phyloP scores from a whole-genome alignment of 768 basidiomycete species.

The Phaffia australis region DNA sequence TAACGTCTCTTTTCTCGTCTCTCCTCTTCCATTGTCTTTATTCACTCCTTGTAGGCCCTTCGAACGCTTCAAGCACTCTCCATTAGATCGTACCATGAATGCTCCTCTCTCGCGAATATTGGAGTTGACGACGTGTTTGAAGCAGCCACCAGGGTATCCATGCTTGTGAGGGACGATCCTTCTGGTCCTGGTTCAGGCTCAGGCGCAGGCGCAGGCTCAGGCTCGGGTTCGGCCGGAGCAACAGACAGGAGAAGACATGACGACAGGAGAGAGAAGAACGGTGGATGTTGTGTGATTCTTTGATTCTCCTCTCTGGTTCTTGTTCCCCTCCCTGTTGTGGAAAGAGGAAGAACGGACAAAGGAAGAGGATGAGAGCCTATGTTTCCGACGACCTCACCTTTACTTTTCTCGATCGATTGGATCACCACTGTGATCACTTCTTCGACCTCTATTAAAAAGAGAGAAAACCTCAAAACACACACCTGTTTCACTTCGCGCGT shows the following conservation, averaged over 20 bases:
- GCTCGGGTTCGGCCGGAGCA: neutral
- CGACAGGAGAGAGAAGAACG: constrained; percentile 1
- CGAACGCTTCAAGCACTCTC: constrained; percentile 15
- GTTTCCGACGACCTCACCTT: too few relatives aligned
- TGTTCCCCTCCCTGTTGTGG: too few relatives aligned
- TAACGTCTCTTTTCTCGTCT: constrained; percentile 29
- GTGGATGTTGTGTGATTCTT: constrained; percentile 22
- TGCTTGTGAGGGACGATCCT: constrained; percentile 73
- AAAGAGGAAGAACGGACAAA: too few relatives aligned
- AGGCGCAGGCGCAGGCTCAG: neutral
- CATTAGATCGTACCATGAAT: constrained; percentile 49
- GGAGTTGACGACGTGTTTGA: constrained; percentile 97
- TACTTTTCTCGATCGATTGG: too few relatives aligned
- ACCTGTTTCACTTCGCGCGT: too few relatives aligned
- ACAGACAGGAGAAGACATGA: neutral
- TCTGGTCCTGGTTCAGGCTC: neutral
- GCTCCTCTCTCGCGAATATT: constrained; percentile 54
- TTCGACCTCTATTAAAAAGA: too few relatives aligned
- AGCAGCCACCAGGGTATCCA: constrained; percentile 88
- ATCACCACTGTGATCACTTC: too few relatives aligned
- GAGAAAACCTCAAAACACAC: too few relatives aligned
- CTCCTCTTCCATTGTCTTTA: neutral
- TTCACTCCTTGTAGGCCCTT: constrained; percentile 4
- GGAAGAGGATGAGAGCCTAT: too few relatives aligned
- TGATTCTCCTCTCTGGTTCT: neutral